phyloP scores from a whole-genome alignment of 2,329 filamentous ascomycete genomes.

The Diaporthe amygdali region DNA sequence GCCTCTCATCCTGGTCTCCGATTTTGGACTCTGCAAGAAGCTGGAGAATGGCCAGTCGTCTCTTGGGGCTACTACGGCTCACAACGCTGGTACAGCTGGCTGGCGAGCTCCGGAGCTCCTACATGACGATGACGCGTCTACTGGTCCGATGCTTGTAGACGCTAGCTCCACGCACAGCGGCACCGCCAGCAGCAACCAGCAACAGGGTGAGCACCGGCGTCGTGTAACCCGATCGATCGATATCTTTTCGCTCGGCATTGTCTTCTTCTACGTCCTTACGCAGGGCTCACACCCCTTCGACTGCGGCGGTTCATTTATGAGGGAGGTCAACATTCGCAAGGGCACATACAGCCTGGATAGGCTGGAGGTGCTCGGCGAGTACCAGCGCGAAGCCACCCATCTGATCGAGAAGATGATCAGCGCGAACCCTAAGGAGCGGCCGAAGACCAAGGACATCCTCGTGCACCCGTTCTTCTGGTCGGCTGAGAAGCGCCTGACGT shows the following conservation, averaged over 20 bases:
- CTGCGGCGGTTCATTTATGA: slow-evolving; percentile 91
- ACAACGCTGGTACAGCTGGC: slow-evolving; percentile 90
- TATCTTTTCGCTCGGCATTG: slow-evolving; percentile 94
- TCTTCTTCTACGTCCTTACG: slow-evolving; percentile 99
- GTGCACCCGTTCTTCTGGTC: slow-evolving; percentile 98
- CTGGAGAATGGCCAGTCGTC: slow-evolving; percentile 93
- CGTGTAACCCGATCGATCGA: slow-evolving; percentile 95
- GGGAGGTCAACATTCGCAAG: slow-evolving; percentile 97
- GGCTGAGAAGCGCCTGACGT: slow-evolving; percentile 83
- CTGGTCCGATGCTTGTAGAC: slow-evolving; percentile 49
- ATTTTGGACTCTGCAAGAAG: slow-evolving; percentile 98
- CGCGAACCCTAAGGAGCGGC: slow-evolving; percentile 60
- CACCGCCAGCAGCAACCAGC: slow-evolving; percentile 60
- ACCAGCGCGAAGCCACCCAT: slow-evolving; percentile 85
- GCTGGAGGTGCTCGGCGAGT: slow-evolving; percentile 79
- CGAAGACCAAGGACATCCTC: slow-evolving; percentile 80
- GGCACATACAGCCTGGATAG: slow-evolving; percentile 75
- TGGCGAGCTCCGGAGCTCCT: slow-evolving; percentile 97
- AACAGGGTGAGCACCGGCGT: slow-evolving; percentile 44
- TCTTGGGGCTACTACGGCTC: slow-evolving; percentile 90
- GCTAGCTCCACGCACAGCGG: slow-evolving; percentile 64
- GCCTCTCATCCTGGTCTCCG: slow-evolving; percentile 90
- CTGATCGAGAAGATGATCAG: slow-evolving; percentile 81
- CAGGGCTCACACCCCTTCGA: slow-evolving; percentile 93
- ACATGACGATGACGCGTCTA: slow-evolving; percentile 73